Evolutionary conservation across 495 filamentous ascomycete species (phyloP), one percentile per base, ranked within the genome.

Genomic region (Hypoxylon rickii): DNA sequence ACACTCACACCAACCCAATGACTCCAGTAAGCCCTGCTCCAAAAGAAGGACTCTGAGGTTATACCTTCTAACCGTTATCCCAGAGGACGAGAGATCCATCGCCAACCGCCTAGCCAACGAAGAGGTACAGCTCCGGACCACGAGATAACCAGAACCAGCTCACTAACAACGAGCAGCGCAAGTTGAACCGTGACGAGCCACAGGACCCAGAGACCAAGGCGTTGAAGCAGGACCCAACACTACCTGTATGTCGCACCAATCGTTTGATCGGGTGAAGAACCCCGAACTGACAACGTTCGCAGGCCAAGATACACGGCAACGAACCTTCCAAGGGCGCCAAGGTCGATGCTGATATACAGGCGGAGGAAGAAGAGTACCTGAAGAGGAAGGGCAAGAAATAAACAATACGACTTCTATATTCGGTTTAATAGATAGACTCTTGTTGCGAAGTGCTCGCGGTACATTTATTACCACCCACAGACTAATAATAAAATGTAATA

Each of bases 51-150:
- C 12, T 19, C 1, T 12, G 3, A 13, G 11, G 24, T 19, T 32
- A 20, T 22, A 33, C 24, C 8, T 43, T 33, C 54, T 57, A 54
- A 36, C 51, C 31, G 3, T 31, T 1, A 3, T 15, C 13, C 5
- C 47, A 91, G 86, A 95, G 81, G 89, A 93, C 65, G 72, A 89
- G 63, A 80, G 90, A 60, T 82, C 87, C 21, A 92, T 95, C 59
- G 86, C 85, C 57, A 90, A 92, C 77, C 86, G 83, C 64, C 78
- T 90, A 20, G 87, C 77, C 6, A 79, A 83, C 7, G 86, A 88
- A 61, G 69, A 75, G 75, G 74, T 76, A 58, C 19, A 42, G 37
- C 6, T 34, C 24, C 4, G 24, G 4, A 4, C 4, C 24, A 4
- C n/a, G 15, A 16, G 7, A 45, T 19, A 17, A 6, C 29, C n/a